phyloP scores from a whole-genome alignment of 257 asterid genomes.

The Leptodermis oblonga region DNA sequence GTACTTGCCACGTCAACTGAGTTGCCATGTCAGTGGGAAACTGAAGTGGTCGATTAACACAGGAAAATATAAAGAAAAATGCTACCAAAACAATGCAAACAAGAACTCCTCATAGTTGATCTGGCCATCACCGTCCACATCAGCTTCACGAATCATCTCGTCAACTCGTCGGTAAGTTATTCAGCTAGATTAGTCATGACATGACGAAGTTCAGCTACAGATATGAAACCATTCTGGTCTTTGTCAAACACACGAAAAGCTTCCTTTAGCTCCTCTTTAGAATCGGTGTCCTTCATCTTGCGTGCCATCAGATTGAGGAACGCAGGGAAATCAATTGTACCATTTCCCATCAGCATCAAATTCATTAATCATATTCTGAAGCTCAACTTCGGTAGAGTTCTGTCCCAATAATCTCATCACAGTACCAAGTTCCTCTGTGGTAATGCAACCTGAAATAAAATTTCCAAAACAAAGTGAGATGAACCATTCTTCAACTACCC shows the following conservation, averaged over 20 bases:
- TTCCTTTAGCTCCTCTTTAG: conserved; percentile 89
- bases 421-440: conserved; percentile 86
- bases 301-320: conserved; percentile 88
- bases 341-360: conserved; percentile 88
- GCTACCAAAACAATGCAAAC: conserved; percentile 34
- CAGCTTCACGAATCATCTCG: conserved; percentile 92
- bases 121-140: conserved; percentile 89
- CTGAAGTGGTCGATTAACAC: no score
- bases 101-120: conserved; percentile 78
- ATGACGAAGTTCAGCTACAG: conserved; percentile 86
- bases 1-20: no score
- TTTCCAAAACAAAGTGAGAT: background rate
- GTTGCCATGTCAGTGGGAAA: no score
- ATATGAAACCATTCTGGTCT: conserved; percentile 83
- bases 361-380: conserved; percentile 82
- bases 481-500: background rate
- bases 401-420: conserved; percentile 86
- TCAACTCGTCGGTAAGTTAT: conserved; percentile 89
- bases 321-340: conserved; percentile 85
- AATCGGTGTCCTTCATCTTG: conserved; percentile 87
- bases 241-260: conserved; percentile 87
- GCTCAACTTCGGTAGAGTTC: conserved; percentile 90
- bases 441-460: conserved; percentile 55
- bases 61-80: conserved; percentile 9
- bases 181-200: conserved; percentile 89